Evolutionary conservation across 2,329 filamentous ascomycete species (phyloP).

Genomic region (Nothopassalora personata): DNA sequence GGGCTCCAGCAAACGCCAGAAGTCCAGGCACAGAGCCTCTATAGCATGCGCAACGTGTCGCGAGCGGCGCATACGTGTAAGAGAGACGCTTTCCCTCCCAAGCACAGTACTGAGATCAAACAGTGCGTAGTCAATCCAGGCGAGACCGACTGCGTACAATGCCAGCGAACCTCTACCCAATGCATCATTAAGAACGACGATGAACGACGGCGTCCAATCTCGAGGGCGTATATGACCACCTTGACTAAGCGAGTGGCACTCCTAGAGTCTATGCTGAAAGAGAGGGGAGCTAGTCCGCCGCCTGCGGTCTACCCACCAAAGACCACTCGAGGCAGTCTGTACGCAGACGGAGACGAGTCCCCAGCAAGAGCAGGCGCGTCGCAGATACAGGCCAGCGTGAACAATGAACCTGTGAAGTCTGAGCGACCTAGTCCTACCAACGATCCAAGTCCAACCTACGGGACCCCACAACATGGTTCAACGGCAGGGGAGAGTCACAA

Average conservation of each 20-base stretch:
- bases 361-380: slow-evolving; percentile 6
- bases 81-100: background rate
- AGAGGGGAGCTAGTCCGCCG: slow-evolving; percentile 18
- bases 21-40: slow-evolving; percentile 19
- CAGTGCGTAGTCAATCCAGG: slow-evolving; percentile 23
- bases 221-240: slow-evolving; percentile 24
- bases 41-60: slow-evolving; percentile 21
- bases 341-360: slow-evolving; percentile 20
- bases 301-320: slow-evolving; percentile 23
- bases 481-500: slow-evolving; percentile 8
- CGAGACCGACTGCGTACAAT: slow-evolving; percentile 21
- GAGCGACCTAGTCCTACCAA: slow-evolving; percentile 18
- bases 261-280: slow-evolving; percentile 23
- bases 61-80: slow-evolving; percentile 22
- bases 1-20: slow-evolving; percentile 15
- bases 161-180: slow-evolving; percentile 18
- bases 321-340: slow-evolving; percentile 20
- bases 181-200: slow-evolving; percentile 28
- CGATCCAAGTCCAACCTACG: slow-evolving; percentile 10
- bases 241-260: slow-evolving; percentile 23
- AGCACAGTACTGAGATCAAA: background rate
- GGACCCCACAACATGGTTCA: slow-evolving; percentile 11
- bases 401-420: background rate
- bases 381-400: background rate
- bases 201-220: slow-evolving; percentile 23